Evolutionary conservation across 345 rosid species (phyloP).

Genomic region (Eucalyptus cloeziana): DNA sequence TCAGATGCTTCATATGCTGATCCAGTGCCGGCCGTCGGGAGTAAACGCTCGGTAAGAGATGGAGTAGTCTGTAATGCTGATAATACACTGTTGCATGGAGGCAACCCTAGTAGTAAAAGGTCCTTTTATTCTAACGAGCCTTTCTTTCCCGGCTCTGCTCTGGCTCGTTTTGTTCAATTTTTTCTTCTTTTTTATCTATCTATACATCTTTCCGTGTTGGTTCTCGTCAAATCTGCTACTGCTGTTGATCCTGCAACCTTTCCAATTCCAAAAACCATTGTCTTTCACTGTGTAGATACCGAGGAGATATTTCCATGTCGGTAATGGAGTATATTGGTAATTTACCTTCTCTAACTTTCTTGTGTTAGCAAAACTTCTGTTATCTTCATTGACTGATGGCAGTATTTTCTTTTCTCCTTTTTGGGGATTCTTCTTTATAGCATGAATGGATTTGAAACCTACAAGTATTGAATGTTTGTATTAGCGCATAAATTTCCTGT

Average conservation of each 20-base stretch:
- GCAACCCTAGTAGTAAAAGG: not conserved
- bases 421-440: too few species aligned
- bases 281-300: not conserved
- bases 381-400: too few species aligned
- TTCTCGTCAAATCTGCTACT: not conserved
- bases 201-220: not conserved
- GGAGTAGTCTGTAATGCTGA: not conserved
- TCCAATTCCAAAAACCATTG: rapidly evolving
- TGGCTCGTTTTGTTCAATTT: not conserved
- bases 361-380: too few species aligned
- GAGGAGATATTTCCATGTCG: not conserved
- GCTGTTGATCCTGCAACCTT: not conserved
- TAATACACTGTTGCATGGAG: not conserved
- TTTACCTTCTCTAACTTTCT: too few species aligned
- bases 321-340: too few species aligned
- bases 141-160: not conserved
- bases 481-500: not conserved
- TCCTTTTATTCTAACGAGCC: not conserved
- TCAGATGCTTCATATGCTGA: not conserved
- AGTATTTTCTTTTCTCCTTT: too few species aligned
- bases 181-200: not conserved
- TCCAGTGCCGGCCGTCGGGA: not conserved
- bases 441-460: too few species aligned
- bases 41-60: too few species aligned
- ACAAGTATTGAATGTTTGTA: too few species aligned